Percentiles rank a stretch among this genome's conserved stretches.
Evolutionary conservation across 177 flowering plant species (phyloP).

Genomic region (Vitis hybrid): DNA sequence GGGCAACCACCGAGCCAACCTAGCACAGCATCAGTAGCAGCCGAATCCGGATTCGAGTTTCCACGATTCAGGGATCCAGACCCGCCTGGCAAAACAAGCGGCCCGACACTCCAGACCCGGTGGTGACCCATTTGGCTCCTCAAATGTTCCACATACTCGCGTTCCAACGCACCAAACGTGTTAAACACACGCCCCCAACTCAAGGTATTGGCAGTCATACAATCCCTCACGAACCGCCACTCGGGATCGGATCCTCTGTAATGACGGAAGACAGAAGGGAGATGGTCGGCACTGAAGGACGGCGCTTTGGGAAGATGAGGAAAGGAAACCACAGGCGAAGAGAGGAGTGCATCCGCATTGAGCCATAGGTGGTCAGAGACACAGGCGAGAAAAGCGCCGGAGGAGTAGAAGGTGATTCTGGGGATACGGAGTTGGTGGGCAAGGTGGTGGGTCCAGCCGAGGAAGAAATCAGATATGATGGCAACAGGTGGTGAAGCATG

Average conservation of each 20-base stretch:
- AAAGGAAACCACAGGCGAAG: constrained; percentile 19
- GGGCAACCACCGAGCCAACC: constrained; percentile 49
- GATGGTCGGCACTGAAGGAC: constrained; percentile 32
- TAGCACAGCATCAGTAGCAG: constrained; percentile 5
- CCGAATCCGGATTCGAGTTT: constrained; percentile 1
- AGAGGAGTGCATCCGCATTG: too few species aligned
- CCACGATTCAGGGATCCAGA: constrained; percentile 1
- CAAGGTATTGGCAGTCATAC: constrained; percentile 19
- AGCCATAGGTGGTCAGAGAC: too few species aligned
- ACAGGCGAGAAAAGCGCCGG: too few species aligned
- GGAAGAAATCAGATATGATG: too few species aligned
- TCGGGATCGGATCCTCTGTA: constrained; percentile 37
- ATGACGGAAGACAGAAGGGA: constrained; percentile 35
- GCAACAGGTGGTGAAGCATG: too few species aligned
- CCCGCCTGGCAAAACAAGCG: constrained; percentile 25
- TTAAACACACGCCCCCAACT: constrained; percentile 46
- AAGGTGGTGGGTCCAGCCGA: too few species aligned
- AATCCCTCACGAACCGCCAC: constrained; percentile 20
- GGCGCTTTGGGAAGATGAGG: constrained; percentile 22
- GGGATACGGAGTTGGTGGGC: too few species aligned
- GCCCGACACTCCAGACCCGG: constrained; percentile 43
- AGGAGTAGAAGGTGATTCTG: too few species aligned
- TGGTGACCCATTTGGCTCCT: constrained; percentile 18
- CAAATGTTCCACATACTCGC: constrained; percentile 25
- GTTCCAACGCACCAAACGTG: constrained; percentile 36